Conservation (phyloP, 1,139 yeast species). For the Ogataea hybrid region DNA sequence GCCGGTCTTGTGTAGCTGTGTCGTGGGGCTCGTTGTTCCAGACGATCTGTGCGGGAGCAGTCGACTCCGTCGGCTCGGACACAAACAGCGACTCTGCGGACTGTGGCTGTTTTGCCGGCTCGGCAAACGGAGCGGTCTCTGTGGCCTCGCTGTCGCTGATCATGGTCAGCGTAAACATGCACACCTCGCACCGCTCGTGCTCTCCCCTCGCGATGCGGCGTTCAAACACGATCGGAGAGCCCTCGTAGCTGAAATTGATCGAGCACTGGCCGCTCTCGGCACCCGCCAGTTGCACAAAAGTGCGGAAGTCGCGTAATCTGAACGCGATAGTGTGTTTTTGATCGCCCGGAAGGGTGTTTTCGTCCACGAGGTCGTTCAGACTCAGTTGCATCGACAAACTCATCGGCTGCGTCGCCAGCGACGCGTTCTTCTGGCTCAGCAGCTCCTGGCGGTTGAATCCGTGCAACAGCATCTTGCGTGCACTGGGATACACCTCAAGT, state of each 20-base stretch:
- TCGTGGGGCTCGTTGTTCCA: constrained; percentile 26
- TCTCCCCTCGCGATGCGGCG: constrained; percentile 21
- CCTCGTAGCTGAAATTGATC: constrained; percentile 29
- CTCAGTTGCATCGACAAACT: constrained; percentile 45
- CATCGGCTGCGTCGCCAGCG: constrained; percentile 45
- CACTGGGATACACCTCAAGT: constrained; percentile 40
- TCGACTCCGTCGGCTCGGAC: constrained; percentile 1
- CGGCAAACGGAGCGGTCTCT: constrained; percentile 1
- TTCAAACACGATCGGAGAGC: constrained; percentile 32
- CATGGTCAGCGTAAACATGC: constrained; percentile 27
- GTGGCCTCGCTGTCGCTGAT: constrained; percentile 29
- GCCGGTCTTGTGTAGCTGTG: constrained; percentile 2
- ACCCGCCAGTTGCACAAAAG: constrained; percentile 40
- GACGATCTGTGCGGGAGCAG: constrained; percentile 16
- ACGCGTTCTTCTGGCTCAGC: constrained; percentile 15
- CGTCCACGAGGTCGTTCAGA: constrained; percentile 38
- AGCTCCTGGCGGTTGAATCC: constrained; percentile 49
- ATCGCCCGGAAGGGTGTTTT: constrained; percentile 21
- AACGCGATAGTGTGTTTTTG: constrained; percentile 31
- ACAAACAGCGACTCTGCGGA: constrained; percentile 2
- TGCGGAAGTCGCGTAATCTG: constrained; percentile 47
- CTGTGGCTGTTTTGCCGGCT: not conserved
- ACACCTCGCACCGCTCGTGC: constrained; percentile 21
- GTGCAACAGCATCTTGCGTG: constrained; percentile 38
- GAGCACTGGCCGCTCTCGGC: constrained; percentile 33